Conservation (phyloP, 352 stramenopile genomes). For the Aphanomyces stellatus region DNA sequence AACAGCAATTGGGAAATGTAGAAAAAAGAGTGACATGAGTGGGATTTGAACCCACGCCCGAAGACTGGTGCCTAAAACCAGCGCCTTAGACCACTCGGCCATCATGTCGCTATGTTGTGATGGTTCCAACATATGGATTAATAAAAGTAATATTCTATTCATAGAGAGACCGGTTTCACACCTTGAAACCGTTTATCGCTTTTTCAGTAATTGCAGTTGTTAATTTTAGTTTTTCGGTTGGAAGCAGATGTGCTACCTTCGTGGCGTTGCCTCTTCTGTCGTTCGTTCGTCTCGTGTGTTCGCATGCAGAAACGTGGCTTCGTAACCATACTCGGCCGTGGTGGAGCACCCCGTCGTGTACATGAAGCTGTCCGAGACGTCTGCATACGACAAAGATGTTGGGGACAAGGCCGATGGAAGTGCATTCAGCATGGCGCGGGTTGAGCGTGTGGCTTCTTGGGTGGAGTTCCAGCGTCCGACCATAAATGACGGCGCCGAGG, state of each 20-base stretch:
- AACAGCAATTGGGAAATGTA: neutral
- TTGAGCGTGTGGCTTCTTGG: too few species aligned
- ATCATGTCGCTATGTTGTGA: constrained; percentile 24
- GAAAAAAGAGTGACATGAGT: constrained; percentile 24
- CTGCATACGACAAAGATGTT: too few species aligned
- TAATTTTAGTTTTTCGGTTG: neutral
- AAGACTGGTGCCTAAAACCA: constrained; percentile 31
- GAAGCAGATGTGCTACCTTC: too few species aligned
- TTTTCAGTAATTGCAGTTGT: too few species aligned
- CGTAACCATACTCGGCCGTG: neutral
- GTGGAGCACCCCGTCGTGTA: neutral
- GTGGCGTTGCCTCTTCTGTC: too few species aligned
- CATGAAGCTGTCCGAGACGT: constrained; percentile 2
- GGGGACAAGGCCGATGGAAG: too few species aligned
- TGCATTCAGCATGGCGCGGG: too few species aligned
- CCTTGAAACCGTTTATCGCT: neutral
- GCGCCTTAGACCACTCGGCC: constrained; percentile 30
- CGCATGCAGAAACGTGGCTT: neutral
- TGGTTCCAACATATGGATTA: too few species aligned
- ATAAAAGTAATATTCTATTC: neutral
- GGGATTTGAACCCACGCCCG: constrained; percentile 30
- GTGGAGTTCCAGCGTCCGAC: too few species aligned
- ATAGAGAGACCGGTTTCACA: neutral
- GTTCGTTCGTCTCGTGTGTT: too few species aligned
- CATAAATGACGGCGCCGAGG: too few species aligned